Base-by-base conservation (phyloP, 2,329 filamentous ascomycete genomes). In the Ascochyta viciae-villosae region DNA sequence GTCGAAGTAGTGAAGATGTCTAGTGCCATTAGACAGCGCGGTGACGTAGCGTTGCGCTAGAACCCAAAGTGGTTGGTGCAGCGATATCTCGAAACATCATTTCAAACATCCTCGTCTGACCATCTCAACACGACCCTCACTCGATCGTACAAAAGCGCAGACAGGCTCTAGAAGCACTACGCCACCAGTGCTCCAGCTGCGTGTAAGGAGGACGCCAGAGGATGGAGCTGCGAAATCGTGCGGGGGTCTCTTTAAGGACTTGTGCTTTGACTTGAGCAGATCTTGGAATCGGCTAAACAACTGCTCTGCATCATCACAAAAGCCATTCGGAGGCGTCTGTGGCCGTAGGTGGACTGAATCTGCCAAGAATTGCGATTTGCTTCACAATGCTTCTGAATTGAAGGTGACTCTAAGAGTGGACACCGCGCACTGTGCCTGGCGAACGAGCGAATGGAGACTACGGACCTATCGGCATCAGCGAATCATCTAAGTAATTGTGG, bases 81-180 rank as follows among this genome's bases (percentile, higher is more conserved):
- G 24, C 31, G 16, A 42, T 16, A 24, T 44, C 35, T 53, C 60
- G 62, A 70, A 70, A 70, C 66, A 62, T 61, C 31, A 66, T 45
- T 58, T 60, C 56, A 72, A 69, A 72, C 69, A 65, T 63, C 50
- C 45, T 35, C 34, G 68, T 72, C 66, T 70, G 64, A 68, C 52
- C 42, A 60, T 60, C 44, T 44, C 50, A 51, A 19, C 46, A 43
- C 15, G 37, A n/a, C 38, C 45, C n/a, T 15, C 41, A 38, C 15
- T 42, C 19, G 26, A 39, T 27, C 10, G 3, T 8, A 15, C 38
- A 41, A 22, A 27, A 29, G 35, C 47, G 51, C 50, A 38, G 56
- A 53, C 38, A 29, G 29, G 2, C 13, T 22, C 15, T 6, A n/a
- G 47, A 37, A 15, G 38, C n/a, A 37, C 3, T 39, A 34, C 16